Evolutionary conservation across 108 stramenopile species (phyloP), one percentile per base, ranked within the genome.

Genomic region (Conticribra weissflogii): DNA sequence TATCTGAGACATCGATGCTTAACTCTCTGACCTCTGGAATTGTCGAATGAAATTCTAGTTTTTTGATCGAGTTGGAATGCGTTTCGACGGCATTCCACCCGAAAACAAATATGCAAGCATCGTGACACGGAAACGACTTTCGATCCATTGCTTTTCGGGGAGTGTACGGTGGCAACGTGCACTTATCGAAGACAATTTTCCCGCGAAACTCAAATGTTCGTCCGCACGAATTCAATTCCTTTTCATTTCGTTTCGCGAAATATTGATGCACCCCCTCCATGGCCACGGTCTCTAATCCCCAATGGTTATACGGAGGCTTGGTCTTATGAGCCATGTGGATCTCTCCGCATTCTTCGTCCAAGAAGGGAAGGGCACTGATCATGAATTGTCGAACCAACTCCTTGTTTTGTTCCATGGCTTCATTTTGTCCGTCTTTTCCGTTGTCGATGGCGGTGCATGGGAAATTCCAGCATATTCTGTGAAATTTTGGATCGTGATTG

Each of bases 401-500:
- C 61, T 89, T 90, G 76, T 97, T 97, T 3, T 71, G 54, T 49
- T 94, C 94, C 90, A 97, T 91, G 30, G 76, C 89, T 15, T 86
- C 63, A 59, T 92, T 91, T 71, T 97, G 94, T n/a, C 94, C 96
- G 79, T 97, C 96, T 78, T 89, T 83, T 9, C 96, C 96, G 3
- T 48, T 71, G 2, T 60, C 72, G 56, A 88, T 86, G 24, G 91
- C 88, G 0, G 88, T 86, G 74, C 96, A 97, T 12, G 96, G 96
- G 71, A 97, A 97, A 59, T 95, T 97, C 90, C 93, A 97, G 46
- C 86, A 78, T 50, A 97, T 89, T 51, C 90, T 60, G 74, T 94
- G 79, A 78, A 83, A 96, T 55, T 72, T 80, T 0, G 34, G 22
- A n/a, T 24, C 32, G 50, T 21, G 4, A 22, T 16, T 22, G 9